Evolutionary conservation across 192 early-diverging fungal species (phyloP).

Genomic region (Mortierella hygrophila): DNA sequence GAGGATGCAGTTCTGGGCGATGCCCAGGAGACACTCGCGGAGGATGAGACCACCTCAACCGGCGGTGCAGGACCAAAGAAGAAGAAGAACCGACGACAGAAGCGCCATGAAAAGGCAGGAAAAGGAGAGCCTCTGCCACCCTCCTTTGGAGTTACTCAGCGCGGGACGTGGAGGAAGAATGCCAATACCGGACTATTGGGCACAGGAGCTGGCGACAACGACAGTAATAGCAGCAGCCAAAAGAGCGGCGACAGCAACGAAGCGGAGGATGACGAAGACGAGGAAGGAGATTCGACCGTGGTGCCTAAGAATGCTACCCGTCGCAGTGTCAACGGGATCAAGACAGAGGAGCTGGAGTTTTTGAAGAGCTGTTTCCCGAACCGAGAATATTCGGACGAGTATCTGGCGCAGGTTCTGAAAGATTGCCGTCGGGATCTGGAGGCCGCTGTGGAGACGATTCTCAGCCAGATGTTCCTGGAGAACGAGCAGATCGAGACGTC

Average conservation of each 20-base stretch:
- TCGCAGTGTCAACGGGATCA: slow-evolving; percentile 8
- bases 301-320: background rate
- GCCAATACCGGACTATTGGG: background rate
- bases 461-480: slow-evolving; percentile 55
- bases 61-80: background rate
- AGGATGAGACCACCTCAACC: background rate
- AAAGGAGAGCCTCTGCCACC: too few relatives aligned
- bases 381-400: slow-evolving; percentile 41
- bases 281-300: background rate
- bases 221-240: background rate
- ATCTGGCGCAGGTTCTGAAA: slow-evolving; percentile 31
- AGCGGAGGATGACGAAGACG: background rate
- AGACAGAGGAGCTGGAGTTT: slow-evolving; percentile 41
- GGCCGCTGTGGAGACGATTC: slow-evolving; percentile 35
- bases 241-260: background rate
- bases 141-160: background rate
- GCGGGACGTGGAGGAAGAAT: slow-evolving; percentile 28
- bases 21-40: background rate
- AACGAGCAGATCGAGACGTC: slow-evolving; percentile 51
- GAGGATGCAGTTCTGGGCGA: background rate
- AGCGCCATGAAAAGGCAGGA: background rate
- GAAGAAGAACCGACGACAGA: slow-evolving; percentile 18
- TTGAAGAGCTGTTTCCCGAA: slow-evolving; percentile 50
- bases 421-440: slow-evolving; percentile 37
- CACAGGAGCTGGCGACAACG: background rate